These are phyloP conservation scores for Vaccinium corymbosum DNA, from an alignment of 148 eudicot genomes.

Conservation along the genomic window DNA sequence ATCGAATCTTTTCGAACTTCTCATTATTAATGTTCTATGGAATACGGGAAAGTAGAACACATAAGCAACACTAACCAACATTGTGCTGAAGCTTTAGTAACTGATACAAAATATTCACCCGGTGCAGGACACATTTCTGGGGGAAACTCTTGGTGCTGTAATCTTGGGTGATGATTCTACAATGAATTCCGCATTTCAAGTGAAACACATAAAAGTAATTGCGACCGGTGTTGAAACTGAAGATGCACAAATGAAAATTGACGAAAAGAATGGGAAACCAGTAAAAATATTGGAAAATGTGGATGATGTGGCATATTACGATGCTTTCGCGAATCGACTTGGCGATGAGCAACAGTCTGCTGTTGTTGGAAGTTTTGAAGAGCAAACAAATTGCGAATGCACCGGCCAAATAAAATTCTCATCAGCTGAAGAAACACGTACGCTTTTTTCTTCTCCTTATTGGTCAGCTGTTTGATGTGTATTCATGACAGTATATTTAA, in stretches of 20 bases:
- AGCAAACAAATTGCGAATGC: conserved; percentile 49
- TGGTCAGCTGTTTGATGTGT: background rate
- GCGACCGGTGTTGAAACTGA: conserved; percentile 51
- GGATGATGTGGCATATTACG: conserved; percentile 47
- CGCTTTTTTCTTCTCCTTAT: background rate
- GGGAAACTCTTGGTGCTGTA: conserved; percentile 83
- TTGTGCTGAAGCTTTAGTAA: background rate
- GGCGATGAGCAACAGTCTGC: conserved; percentile 70
- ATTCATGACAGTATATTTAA: background rate
- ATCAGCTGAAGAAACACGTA: background rate
- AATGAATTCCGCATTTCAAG: conserved; percentile 28
- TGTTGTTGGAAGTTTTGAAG: conserved; percentile 51
- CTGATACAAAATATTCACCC: background rate
- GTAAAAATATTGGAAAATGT: conserved; percentile 47
- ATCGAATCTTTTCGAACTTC: background rate
- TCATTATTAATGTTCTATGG: background rate
- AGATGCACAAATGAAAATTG: conserved; percentile 56
- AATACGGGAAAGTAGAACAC: background rate
- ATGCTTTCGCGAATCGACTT: conserved; percentile 48
- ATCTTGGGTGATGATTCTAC: conserved; percentile 37
- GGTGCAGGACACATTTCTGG: conserved; percentile 66
- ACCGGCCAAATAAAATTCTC: background rate
- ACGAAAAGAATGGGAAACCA: conserved; percentile 37
- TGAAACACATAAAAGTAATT: conserved; percentile 38
- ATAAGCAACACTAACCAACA: background rate